A percentile compares a stretch with the other conserved stretches of the same genome.
Conservation (phyloP, 2,329 filamentous ascomycete genomes). For the Ophiostoma quercus region DNA sequence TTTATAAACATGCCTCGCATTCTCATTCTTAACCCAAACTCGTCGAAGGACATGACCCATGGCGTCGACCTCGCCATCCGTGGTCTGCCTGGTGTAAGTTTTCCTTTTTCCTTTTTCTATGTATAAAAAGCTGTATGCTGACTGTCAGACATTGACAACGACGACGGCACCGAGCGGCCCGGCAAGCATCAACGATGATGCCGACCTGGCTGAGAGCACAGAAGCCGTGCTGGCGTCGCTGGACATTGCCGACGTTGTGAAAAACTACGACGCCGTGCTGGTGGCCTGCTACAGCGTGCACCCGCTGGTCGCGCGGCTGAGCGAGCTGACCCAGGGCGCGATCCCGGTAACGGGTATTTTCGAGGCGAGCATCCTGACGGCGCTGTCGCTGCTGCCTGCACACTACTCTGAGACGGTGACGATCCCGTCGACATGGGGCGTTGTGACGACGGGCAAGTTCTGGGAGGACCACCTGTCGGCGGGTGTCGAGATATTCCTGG, state of each 20-base stretch:
- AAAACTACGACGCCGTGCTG: conserved; percentile 66
- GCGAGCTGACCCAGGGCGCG: conserved; percentile 30
- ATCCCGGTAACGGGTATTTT: conserved; percentile 74
- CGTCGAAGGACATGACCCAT: conserved; percentile 65
- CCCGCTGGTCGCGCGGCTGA: conserved; percentile 61
- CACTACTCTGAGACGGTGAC: conserved; percentile 27
- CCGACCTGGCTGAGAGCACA: conserved; percentile 61
- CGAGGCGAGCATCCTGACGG: conserved; percentile 68
- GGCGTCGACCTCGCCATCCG: conserved; percentile 51
- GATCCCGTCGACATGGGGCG: conserved; percentile 59
- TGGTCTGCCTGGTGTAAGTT: conserved; percentile 46
- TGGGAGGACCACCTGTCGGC: conserved; percentile 70
- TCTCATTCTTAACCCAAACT: conserved; percentile 76
- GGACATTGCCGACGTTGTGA: conserved; percentile 35
- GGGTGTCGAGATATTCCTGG: conserved; percentile 62
- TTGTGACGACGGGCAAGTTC: conserved; percentile 79
- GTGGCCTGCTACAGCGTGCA: conserved; percentile 88
- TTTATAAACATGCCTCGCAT: conserved; percentile 39
- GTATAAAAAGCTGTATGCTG: no score
- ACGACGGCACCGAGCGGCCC: conserved; percentile 66
- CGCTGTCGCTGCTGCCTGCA: conserved; percentile 48
- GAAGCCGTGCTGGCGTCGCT: conserved; percentile 56
- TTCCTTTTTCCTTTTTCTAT: no score
- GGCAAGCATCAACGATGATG: conserved; percentile 70
- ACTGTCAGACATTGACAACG: conserved; percentile 40